phyloP scores from a whole-genome alignment of 164 flowering plant species.

The Piper betle region DNA sequence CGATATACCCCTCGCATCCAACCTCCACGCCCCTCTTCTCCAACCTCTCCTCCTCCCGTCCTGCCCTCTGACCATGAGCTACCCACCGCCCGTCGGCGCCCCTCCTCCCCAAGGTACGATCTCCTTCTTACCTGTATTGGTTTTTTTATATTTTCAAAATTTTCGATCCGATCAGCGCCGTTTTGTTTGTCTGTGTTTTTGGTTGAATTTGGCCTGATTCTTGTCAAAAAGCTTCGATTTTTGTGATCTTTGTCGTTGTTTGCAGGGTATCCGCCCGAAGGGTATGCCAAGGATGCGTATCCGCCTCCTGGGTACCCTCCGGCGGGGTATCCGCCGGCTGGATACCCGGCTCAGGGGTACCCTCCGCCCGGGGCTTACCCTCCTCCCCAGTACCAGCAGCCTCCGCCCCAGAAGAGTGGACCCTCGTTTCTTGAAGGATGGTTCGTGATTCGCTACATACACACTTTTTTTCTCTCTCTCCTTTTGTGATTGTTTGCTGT shows the following conservation, averaged over 20 bases:
- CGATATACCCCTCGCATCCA: too few species aligned
- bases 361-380: constrained; percentile 2
- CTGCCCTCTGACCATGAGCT: constrained; percentile 34
- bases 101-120: constrained; percentile 84
- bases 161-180: neutral
- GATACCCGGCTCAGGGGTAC: constrained; percentile 25
- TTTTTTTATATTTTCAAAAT: neutral
- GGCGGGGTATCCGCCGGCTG: constrained; percentile 28
- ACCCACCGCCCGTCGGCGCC: constrained; percentile 80
- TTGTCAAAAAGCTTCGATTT: neutral
- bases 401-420: constrained; percentile 3
- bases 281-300: constrained; percentile 68
- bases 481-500: neutral
- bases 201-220: constrained; percentile 3
- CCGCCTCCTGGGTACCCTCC: constrained; percentile 61
- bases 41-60: too few species aligned
- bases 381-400: neutral
- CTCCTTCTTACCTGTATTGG: neutral
- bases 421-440: constrained; percentile 9
- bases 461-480: neutral
- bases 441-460: neutral
- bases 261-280: constrained; percentile 65
- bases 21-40: neutral
- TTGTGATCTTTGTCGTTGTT: neutral
- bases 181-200: neutral